Conservation (phyloP, 352 stramenopile species). For the Plasmopara viticola region DNA sequence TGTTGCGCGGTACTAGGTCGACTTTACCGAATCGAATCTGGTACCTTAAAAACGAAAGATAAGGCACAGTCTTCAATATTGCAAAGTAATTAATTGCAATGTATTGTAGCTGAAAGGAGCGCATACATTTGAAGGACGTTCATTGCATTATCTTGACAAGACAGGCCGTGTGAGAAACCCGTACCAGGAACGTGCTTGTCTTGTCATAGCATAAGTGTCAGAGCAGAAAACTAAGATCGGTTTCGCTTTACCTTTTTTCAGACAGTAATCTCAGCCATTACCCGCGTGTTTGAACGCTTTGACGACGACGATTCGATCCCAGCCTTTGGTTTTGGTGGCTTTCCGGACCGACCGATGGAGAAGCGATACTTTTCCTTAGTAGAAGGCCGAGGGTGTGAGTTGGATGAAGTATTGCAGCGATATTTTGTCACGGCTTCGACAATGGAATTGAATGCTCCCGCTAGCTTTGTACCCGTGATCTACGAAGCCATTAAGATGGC, state of each 20-base stretch:
- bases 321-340: slow-evolving; percentile 56
- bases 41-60: slow-evolving; percentile 10
- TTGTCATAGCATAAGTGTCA: background rate
- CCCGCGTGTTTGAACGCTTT: slow-evolving; percentile 65
- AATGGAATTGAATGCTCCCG: slow-evolving; percentile 52
- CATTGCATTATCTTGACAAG: slow-evolving; percentile 61
- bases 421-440: slow-evolving; percentile 63
- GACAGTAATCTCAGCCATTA: slow-evolving; percentile 71
- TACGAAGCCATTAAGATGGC: slow-evolving; percentile 51
- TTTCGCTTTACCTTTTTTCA: slow-evolving; percentile 12
- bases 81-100: slow-evolving; percentile 1
- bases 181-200: slow-evolving; percentile 34
- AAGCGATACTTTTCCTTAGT: slow-evolving; percentile 52
- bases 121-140: slow-evolving; percentile 56
- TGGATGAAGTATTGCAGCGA: slow-evolving; percentile 47
- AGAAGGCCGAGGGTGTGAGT: slow-evolving; percentile 31
- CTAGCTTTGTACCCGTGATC: slow-evolving; percentile 70
- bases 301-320: slow-evolving; percentile 75
- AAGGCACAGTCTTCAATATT: slow-evolving; percentile 3
- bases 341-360: slow-evolving; percentile 18
- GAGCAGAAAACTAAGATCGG: background rate
- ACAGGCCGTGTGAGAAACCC: slow-evolving; percentile 45
- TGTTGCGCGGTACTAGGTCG: slow-evolving; percentile 14
- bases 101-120: slow-evolving; percentile 50
- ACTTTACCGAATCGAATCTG: slow-evolving; percentile 70